phyloP scores from a whole-genome alignment of 2,329 filamentous ascomycete genomes.

The Rhinocladiella mackenziei region DNA sequence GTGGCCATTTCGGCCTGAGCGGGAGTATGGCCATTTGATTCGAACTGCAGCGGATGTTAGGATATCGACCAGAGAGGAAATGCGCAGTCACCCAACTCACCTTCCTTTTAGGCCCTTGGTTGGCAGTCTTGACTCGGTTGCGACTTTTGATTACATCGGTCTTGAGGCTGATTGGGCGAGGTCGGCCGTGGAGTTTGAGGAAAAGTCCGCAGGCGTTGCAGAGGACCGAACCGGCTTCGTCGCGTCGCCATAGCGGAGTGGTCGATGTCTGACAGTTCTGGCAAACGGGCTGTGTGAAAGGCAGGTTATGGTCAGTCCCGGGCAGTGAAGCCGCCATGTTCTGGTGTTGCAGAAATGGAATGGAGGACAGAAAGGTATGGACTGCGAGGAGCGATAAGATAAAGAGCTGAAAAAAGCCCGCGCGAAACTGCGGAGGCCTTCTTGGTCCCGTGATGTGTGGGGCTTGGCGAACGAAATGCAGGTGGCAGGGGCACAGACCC shows the following conservation, averaged over 20 bases:
- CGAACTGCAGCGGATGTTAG: conserved; percentile 39
- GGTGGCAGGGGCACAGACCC: conserved; percentile 3
- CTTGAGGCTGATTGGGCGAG: conserved; percentile 92
- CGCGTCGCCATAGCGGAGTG: conserved; percentile 93
- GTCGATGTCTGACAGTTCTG: conserved; percentile 95
- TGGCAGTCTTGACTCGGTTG: conserved; percentile 90
- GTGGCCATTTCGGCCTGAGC: conserved; percentile 55
- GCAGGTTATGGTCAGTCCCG: conserved; percentile 47
- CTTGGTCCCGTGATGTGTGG: background rate
- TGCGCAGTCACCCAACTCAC: conserved; percentile 46
- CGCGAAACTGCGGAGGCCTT: background rate
- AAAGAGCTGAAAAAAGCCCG: conserved; percentile 1
- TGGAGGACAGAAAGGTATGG: conserved; percentile 1
- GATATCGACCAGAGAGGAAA: background rate
- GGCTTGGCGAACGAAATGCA: conserved; percentile 5
- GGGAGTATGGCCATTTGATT: conserved; percentile 57
- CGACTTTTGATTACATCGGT: conserved; percentile 99
- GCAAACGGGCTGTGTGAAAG: conserved; percentile 83
- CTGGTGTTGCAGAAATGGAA: conserved; percentile 32
- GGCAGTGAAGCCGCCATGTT: conserved; percentile 43
- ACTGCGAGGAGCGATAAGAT: conserved; percentile 10
- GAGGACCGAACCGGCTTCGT: conserved; percentile 90
- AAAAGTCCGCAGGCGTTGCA: conserved; percentile 99
- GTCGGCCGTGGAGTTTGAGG: conserved; percentile 89
- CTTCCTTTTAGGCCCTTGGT: conserved; percentile 76